Base-by-base conservation (phyloP, 2,329 filamentous ascomycete species). In the Hypomyces rosellus region DNA sequence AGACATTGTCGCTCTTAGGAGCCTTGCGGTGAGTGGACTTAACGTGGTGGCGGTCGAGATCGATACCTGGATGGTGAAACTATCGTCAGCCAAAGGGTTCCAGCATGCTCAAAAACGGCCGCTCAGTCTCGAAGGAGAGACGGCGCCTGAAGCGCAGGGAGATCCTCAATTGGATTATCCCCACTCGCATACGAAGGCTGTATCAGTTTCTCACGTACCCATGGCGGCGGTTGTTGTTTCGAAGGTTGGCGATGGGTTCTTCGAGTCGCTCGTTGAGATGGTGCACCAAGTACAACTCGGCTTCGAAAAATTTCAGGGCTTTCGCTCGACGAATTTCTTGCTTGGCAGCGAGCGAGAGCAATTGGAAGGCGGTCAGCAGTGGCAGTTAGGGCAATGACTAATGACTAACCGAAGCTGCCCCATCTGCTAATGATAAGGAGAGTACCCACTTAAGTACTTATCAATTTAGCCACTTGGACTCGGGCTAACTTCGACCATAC, bases 1-100 rank as follows among this genome's bases (percentile, higher is more conserved):
- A 96, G 69, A 92, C 89, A 82, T 96, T 96, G 80, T 95, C 88
- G 80, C 88, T 95, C 88, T 96, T 96, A 70, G 91, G 89, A 64
- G 89, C 89, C 83, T 88, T 89, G 75, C 90, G 89, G 82, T 96
- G 90, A 61, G 81, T 84, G 70, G 69, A 74, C 70, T 80, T 80
- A 69, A 83, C 79, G 73, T 86, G 83, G 75, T 86, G 82, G 64
- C 75, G 75, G 73, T 84, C 76, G 67, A 86, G 77, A 82, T 86
- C 82, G 74, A 85, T 85, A 83, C 82, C 81, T 85, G 74, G 72
- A 57, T 64, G 63, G 68, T 60, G 61, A 71, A 70, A 65, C 68
- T 69, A 68, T 73, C 68, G 77, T 85, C 79, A 84, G 81, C 80
- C 78, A 76, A 74, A 75, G 69, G 66, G 69, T 74, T 76, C 74